A percentile compares a stretch with the other conserved stretches of the same genome.
Evolutionary conservation across 345 rosid species (phyloP).

Genomic region (Euphorbia peplus): DNA sequence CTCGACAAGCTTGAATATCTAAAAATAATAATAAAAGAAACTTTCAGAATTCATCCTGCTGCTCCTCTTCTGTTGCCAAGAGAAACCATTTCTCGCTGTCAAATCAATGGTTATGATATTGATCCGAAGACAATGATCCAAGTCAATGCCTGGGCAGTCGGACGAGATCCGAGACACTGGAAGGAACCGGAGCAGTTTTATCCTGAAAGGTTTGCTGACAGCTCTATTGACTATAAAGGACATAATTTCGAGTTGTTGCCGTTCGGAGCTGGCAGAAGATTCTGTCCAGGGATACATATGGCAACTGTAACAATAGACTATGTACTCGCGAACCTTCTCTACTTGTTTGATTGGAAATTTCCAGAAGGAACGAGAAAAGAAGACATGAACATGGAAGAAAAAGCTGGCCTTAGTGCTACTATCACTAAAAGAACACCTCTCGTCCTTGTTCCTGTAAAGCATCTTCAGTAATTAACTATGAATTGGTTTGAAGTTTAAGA

Average conservation of each 20-base stretch:
- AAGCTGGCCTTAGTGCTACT: slow-evolving; percentile 21
- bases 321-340: slow-evolving; percentile 38
- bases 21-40: slow-evolving; percentile 42
- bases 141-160: slow-evolving; percentile 47
- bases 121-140: slow-evolving; percentile 34
- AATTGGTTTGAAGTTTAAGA: too few species aligned
- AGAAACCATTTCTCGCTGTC: slow-evolving; percentile 30
- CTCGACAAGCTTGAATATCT: slow-evolving; percentile 36
- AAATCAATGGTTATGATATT: slow-evolving; percentile 41
- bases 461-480: background rate
- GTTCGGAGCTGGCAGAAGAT: slow-evolving; percentile 55
- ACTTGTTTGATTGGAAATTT: slow-evolving; percentile 40
- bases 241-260: slow-evolving; percentile 45
- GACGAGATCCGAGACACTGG: slow-evolving; percentile 44
- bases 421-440: slow-evolving; percentile 26
- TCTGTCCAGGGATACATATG: slow-evolving; percentile 43
- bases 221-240: slow-evolving; percentile 41
- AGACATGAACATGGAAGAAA: slow-evolving; percentile 38
- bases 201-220: slow-evolving; percentile 44
- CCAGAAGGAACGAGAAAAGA: slow-evolving; percentile 33
- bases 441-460: slow-evolving; percentile 31
- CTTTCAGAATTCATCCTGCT: slow-evolving; percentile 53
- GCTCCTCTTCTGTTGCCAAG: slow-evolving; percentile 42
- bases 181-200: slow-evolving; percentile 33
- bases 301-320: slow-evolving; percentile 32